Evolutionary conservation across 257 asterid species (phyloP).

Genomic region (Hygrophila difformis): DNA sequence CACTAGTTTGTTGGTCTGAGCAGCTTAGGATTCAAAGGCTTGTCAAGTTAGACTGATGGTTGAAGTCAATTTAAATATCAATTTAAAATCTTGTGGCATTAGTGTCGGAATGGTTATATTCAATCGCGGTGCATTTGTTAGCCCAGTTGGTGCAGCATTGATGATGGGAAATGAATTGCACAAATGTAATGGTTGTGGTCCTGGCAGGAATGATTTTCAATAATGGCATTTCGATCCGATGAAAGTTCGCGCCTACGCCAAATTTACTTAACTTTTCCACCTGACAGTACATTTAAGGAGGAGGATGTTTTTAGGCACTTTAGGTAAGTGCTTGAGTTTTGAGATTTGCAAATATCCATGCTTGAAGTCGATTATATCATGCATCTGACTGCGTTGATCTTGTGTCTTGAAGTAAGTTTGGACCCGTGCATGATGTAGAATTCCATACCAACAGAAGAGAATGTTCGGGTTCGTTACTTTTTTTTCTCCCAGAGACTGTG

Average conservation of each 20-base stretch:
- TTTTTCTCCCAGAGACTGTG: slow-evolving; percentile 76
- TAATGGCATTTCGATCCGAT: slow-evolving; percentile 40
- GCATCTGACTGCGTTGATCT: slow-evolving; percentile 14
- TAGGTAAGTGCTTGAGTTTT: slow-evolving; percentile 41
- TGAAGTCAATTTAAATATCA: no score
- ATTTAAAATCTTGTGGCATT: slow-evolving; percentile 1
- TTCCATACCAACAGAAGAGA: slow-evolving; percentile 95
- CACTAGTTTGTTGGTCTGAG: no score
- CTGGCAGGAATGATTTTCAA: slow-evolving; percentile 45
- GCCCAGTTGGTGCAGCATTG: slow-evolving; percentile 28
- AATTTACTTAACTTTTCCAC: slow-evolving; percentile 92
- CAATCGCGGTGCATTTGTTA: slow-evolving; percentile 17
- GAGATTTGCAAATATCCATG: no score
- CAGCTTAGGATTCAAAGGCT: no score
- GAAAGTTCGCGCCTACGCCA: slow-evolving; percentile 57
- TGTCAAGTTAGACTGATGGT: no score
- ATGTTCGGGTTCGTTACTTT: slow-evolving; percentile 97
- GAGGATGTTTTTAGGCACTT: slow-evolving; percentile 91
- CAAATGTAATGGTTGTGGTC: slow-evolving; percentile 28
- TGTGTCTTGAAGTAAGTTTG: slow-evolving; percentile 48
- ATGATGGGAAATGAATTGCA: slow-evolving; percentile 24
- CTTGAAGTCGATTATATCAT: no score
- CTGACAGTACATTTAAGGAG: slow-evolving; percentile 90
- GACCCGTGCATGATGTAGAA: slow-evolving; percentile 98
- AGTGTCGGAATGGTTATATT: slow-evolving; percentile 2